phyloP scores from a whole-genome alignment of 2,329 filamentous ascomycete genomes.

The Aotearoamyces nothofagi region DNA sequence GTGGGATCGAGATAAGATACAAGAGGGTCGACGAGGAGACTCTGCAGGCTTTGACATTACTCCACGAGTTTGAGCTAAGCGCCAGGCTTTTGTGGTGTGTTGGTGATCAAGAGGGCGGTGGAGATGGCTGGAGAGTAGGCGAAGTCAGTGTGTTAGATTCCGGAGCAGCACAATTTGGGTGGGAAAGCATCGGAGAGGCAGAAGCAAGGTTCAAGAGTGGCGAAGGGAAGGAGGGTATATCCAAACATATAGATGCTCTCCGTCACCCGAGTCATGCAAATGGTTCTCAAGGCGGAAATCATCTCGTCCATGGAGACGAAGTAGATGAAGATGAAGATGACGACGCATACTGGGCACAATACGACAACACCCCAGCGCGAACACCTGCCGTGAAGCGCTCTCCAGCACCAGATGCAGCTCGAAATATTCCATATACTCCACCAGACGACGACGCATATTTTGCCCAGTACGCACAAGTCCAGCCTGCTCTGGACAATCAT shows the following conservation, averaged over 20 bases:
- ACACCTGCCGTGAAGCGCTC: slow-evolving; percentile 48
- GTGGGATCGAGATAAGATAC: slow-evolving; percentile 49
- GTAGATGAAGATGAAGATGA: slow-evolving; percentile 47
- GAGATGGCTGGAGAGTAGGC: slow-evolving; percentile 55
- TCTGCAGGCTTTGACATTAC: slow-evolving; percentile 47
- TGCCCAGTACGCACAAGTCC: slow-evolving; percentile 61
- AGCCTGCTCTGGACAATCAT: slow-evolving; percentile 67
- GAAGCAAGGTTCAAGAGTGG: slow-evolving; percentile 35
- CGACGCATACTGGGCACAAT: slow-evolving; percentile 68
- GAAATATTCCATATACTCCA: slow-evolving; percentile 11
- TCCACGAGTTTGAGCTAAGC: slow-evolving; percentile 44
- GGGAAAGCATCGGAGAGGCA: slow-evolving; percentile 38
- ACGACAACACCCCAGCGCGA: slow-evolving; percentile 53
- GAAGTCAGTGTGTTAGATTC: slow-evolving; percentile 49
- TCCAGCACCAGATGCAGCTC: slow-evolving; percentile 34
- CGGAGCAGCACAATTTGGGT: slow-evolving; percentile 33
- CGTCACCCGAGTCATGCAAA: neutral
- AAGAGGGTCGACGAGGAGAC: slow-evolving; percentile 62
- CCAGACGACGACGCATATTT: slow-evolving; percentile 53
- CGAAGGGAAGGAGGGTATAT: neutral
- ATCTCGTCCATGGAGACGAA: slow-evolving; percentile 4
- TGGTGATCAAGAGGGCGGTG: slow-evolving; percentile 35
- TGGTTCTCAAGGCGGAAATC: neutral
- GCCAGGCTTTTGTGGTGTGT: slow-evolving; percentile 58
- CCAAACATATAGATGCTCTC: neutral